These are phyloP conservation scores for Tetracentron sinense DNA, from an alignment of 164 flowering plant species.

Conservation along the genomic window DNA sequence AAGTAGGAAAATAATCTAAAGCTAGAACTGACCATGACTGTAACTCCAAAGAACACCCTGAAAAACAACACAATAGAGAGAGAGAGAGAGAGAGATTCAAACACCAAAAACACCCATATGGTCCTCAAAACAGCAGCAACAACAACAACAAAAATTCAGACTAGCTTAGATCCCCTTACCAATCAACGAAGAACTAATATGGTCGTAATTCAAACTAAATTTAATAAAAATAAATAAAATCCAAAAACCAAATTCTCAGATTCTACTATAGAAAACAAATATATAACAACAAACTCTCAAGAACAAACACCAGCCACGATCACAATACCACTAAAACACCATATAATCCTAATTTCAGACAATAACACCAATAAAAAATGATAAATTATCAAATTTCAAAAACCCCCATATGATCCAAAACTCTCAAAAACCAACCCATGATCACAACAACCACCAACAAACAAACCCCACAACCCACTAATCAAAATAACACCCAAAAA, in stretches of 20 bases:
- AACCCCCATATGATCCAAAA: neutral
- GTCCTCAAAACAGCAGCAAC: neutral
- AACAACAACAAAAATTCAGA: too few species aligned
- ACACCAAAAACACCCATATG: neutral
- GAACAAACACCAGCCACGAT: neutral
- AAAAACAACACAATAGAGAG: too few species aligned
- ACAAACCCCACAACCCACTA: too few species aligned
- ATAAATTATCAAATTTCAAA: neutral
- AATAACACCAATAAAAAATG: neutral
- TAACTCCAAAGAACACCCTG: too few species aligned
- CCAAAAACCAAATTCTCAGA: too few species aligned
- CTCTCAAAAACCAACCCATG: constrained; percentile 2
- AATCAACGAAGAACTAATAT: neutral
- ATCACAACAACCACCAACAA: neutral
- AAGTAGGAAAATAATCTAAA: too few species aligned
- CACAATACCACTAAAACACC: neutral
- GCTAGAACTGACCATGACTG: too few species aligned
- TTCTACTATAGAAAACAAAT: too few species aligned
- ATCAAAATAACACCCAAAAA: neutral
- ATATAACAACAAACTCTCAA: neutral
- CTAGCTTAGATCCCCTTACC: too few species aligned
- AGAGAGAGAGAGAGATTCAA: neutral
- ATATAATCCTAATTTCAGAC: too few species aligned
- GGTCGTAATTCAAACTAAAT: neutral
- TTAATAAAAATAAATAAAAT: too few species aligned